These are phyloP conservation scores for Dendrocalamus sinicus DNA, from an alignment of 176 grass and related monocot species.

Conservation along the genomic window DNA sequence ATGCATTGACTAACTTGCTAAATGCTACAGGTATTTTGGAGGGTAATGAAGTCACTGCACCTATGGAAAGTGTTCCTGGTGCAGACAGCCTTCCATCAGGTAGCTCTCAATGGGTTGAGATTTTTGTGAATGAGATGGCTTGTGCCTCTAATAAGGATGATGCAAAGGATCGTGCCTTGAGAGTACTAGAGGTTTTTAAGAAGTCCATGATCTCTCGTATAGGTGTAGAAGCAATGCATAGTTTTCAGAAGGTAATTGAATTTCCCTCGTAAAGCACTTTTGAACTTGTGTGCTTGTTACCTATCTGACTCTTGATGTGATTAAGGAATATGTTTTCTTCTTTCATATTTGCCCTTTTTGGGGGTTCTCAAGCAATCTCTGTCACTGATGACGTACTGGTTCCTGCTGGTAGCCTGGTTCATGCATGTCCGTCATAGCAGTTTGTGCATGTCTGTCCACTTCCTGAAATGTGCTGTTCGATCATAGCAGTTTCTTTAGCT, in stretches of 20 bases:
- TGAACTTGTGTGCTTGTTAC: slow-evolving; percentile 15
- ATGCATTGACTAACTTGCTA: neutral
- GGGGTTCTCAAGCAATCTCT: neutral
- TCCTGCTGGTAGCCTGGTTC: neutral
- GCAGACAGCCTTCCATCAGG: slow-evolving; percentile 32
- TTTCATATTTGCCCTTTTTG: slow-evolving; percentile 10
- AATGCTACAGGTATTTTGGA: slow-evolving; percentile 21
- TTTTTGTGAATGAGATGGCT: slow-evolving; percentile 57
- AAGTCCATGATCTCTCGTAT: slow-evolving; percentile 30
- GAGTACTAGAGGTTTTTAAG: slow-evolving; percentile 53
- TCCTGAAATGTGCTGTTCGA: slow-evolving; percentile 12
- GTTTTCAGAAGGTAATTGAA: slow-evolving; percentile 51
- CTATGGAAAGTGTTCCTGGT: slow-evolving; percentile 8
- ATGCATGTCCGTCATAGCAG: neutral
- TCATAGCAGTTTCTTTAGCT: neutral
- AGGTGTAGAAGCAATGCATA: slow-evolving; percentile 37
- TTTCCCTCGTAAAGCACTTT: neutral
- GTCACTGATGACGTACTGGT: neutral
- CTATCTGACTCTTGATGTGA: neutral
- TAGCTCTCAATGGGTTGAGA: slow-evolving; percentile 53
- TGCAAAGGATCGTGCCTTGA: slow-evolving; percentile 51
- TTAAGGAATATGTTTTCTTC: neutral
- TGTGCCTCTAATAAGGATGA: slow-evolving; percentile 42
- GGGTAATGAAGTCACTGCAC: slow-evolving; percentile 7
- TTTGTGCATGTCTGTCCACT: neutral